Evolutionary conservation across 805 yeast species (phyloP).

Genomic region (Maudiozyma serrabonitensis): DNA sequence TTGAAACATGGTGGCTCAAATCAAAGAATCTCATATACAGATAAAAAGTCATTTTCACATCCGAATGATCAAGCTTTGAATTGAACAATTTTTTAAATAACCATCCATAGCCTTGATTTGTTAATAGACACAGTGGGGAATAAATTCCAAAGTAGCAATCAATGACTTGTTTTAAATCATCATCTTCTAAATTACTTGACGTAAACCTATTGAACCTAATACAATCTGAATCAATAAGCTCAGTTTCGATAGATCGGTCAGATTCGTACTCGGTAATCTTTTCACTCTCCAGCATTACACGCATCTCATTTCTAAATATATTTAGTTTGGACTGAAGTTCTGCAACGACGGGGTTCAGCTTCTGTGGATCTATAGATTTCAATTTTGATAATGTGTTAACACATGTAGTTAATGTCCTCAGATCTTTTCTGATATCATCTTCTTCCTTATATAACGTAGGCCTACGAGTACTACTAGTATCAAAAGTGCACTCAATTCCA

Average conservation of each 20-base stretch:
- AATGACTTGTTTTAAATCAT: not conserved
- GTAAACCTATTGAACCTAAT: constrained; percentile 3
- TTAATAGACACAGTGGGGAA: constrained; percentile 5
- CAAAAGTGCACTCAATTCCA: constrained; percentile 5
- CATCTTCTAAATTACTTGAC: not conserved
- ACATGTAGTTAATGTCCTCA: constrained; percentile 1
- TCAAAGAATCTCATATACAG: constrained; percentile 10
- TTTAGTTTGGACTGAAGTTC: constrained; percentile 2
- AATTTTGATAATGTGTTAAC: constrained; percentile 2
- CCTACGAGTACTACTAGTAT: not conserved
- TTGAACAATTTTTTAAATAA: constrained; percentile 5
- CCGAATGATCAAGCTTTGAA: constrained; percentile 1
- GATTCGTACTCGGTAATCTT: constrained; percentile 1
- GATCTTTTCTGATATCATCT: constrained; percentile 4
- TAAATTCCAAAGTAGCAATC: constrained; percentile 8
- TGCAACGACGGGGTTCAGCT: constrained; percentile 1
- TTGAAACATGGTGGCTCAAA: not conserved
- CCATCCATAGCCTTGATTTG: constrained; percentile 7
- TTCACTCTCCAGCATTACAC: constrained; percentile 2
- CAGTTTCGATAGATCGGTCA: constrained; percentile 7
- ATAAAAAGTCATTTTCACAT: constrained; percentile 8
- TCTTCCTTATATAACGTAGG: constrained; percentile 3
- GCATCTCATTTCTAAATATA: constrained; percentile 5
- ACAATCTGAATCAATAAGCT: constrained; percentile 3
- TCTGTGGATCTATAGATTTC: not conserved